A percentile compares a stretch with the other conserved stretches of the same genome.
Conservation (phyloP, 1,284 basidiomycete genomes). For the Ceratobasidium theobromae region DNA sequence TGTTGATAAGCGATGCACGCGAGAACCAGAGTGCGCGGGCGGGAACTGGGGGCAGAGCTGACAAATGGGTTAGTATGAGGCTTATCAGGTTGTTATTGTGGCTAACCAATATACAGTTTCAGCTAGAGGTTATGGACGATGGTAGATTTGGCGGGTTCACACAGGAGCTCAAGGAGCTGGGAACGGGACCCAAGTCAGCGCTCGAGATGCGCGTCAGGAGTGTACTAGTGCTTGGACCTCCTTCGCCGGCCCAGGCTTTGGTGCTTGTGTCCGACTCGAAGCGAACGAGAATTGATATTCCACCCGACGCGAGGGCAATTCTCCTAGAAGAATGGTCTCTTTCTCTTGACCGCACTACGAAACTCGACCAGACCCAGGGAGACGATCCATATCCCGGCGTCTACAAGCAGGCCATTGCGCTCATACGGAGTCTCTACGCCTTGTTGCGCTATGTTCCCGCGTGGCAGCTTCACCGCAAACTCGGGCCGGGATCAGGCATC, state of each 20-base stretch:
- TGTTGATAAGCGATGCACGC: constrained; percentile 68
- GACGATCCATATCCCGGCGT: constrained; percentile 47
- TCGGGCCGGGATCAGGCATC: constrained; percentile 45
- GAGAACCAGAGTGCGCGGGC: background rate
- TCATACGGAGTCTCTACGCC: constrained; percentile 73
- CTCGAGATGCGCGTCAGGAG: constrained; percentile 70
- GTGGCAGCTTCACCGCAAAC: constrained; percentile 66
- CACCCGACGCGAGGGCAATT: constrained; percentile 64
- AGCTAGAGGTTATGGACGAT: constrained; percentile 66
- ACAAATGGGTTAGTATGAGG: constrained; percentile 69
- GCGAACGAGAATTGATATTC: constrained; percentile 44
- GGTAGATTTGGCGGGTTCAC: constrained; percentile 39
- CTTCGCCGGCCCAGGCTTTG: constrained; percentile 66
- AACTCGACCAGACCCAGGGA: constrained; percentile 24
- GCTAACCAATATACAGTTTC: constrained; percentile 56
- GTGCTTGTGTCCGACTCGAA: constrained; percentile 57
- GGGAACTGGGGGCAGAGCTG: constrained; percentile 49
- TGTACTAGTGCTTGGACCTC: constrained; percentile 56
- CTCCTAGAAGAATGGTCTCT: constrained; percentile 74
- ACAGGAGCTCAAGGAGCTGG: constrained; percentile 58
- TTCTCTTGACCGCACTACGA: constrained; percentile 45
- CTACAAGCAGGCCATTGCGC: constrained; percentile 77
- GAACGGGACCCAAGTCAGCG: constrained; percentile 42
- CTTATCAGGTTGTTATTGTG: constrained; percentile 10
- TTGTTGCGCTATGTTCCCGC: constrained; percentile 68